These are phyloP conservation scores for Leucaena leucocephala DNA, from an alignment of 306 rosid genomes.

Conservation along the genomic window DNA sequence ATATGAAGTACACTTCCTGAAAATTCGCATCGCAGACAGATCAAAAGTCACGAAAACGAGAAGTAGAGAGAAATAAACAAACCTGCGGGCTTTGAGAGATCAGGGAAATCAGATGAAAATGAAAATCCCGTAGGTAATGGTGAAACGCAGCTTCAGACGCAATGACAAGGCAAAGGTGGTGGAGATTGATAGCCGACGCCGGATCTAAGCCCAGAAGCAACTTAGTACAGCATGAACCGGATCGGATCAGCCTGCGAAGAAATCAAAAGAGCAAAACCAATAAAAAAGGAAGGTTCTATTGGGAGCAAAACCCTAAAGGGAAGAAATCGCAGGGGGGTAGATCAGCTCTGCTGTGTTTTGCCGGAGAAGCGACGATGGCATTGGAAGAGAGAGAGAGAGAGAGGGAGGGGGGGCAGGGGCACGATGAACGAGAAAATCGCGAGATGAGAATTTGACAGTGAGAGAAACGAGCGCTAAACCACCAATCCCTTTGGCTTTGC, in stretches of 20 bases:
- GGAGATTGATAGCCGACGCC: conserved; percentile 10
- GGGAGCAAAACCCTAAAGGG: not conserved
- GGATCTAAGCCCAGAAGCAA: conserved; percentile 22
- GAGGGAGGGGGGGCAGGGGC: not conserved
- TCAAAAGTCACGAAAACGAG: conserved; percentile 26
- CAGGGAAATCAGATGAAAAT: not conserved
- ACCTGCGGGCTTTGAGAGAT: not conserved
- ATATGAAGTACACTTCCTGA: not conserved
- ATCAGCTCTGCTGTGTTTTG: not conserved
- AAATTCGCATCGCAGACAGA: conserved; percentile 26
- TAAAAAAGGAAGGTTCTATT: not conserved
- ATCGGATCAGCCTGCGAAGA: not conserved
- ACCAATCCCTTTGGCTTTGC: conserved; percentile 36
- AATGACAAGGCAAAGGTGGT: not conserved
- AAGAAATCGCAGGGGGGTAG: not conserved
- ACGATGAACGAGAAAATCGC: conserved; percentile 30
- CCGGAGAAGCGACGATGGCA: conserved; percentile 12
- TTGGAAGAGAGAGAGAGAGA: conserved; percentile 9
- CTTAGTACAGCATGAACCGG: conserved; percentile 9
- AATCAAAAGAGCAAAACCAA: not conserved
- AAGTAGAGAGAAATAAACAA: not conserved
- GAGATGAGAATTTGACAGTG: conserved; percentile 27
- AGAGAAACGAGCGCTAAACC: conserved; percentile 47
- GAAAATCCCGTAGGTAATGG: not conserved
- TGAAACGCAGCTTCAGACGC: not conserved